These are phyloP conservation scores for Hypoxylon sp. DNA, from an alignment of 2,329 filamentous ascomycete species.

Conservation along the genomic window DNA sequence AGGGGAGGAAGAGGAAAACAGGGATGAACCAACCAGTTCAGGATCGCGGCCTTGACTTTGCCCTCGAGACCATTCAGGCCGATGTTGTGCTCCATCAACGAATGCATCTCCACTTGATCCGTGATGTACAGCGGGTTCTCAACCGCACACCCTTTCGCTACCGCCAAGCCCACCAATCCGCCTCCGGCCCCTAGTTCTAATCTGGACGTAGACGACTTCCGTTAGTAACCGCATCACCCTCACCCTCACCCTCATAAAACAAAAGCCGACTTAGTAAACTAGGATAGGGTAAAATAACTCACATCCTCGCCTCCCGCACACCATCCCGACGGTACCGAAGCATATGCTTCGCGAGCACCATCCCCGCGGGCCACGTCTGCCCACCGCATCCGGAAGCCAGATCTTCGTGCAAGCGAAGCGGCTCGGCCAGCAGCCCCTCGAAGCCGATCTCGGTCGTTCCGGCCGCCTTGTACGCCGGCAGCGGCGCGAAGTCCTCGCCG, in stretches of 20 bases:
- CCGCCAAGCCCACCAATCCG: constrained; percentile 81
- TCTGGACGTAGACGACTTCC: constrained; percentile 60
- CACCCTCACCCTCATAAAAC: background rate
- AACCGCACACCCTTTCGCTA: constrained; percentile 69
- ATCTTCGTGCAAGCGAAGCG: constrained; percentile 86
- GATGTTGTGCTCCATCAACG: constrained; percentile 89
- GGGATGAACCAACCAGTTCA: constrained; percentile 78
- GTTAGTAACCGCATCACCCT: constrained; percentile 19
- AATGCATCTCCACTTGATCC: constrained; percentile 87
- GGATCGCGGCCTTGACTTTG: constrained; percentile 74
- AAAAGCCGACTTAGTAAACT: too few species aligned
- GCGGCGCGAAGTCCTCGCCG: constrained; percentile 69
- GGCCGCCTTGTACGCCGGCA: constrained; percentile 69
- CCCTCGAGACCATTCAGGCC: constrained; percentile 78
- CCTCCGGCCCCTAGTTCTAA: constrained; percentile 93
- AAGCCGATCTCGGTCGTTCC: constrained; percentile 71
- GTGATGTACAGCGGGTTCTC: constrained; percentile 79
- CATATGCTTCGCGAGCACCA: constrained; percentile 89
- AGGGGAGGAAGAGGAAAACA: constrained; percentile 12
- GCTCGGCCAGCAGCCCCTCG: constrained; percentile 76
- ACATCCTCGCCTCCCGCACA: constrained; percentile 79
- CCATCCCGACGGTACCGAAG: constrained; percentile 77
- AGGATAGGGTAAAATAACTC: constrained; percentile 53
- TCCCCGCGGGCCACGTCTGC: constrained; percentile 93
- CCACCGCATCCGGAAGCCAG: constrained; percentile 90